These are phyloP conservation scores for Chloropicon primus DNA, from an alignment of 139 green algal species.

Conservation along the genomic window DNA sequence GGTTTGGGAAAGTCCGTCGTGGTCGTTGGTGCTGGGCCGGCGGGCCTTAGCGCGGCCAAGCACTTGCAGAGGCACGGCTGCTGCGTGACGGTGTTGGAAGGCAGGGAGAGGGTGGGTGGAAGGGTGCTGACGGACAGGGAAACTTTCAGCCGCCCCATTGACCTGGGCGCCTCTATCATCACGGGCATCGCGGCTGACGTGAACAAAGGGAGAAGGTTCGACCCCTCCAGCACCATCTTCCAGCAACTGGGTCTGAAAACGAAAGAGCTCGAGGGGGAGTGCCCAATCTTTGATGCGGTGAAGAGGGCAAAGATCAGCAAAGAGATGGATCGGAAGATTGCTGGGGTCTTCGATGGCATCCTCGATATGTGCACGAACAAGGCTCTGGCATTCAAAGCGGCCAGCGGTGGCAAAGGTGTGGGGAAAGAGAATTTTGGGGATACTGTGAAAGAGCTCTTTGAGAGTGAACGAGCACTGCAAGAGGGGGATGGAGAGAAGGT, in stretches of 20 bases:
- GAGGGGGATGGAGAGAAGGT: background rate
- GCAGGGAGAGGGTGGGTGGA: background rate
- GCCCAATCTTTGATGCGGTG: slow-evolving; percentile 50
- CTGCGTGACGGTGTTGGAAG: background rate
- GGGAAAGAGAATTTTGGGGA: slow-evolving; percentile 10
- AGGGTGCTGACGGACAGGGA: slow-evolving; percentile 10
- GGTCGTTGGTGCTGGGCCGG: slow-evolving; percentile 62
- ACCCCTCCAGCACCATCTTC: slow-evolving; percentile 12
- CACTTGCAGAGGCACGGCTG: slow-evolving; percentile 41
- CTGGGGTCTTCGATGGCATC: slow-evolving; percentile 43
- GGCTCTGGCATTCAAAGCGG: background rate
- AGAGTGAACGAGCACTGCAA: slow-evolving; percentile 1
- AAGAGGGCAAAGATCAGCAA: slow-evolving; percentile 22
- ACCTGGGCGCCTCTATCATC: slow-evolving; percentile 79
- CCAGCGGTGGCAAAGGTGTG: background rate
- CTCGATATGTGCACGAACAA: slow-evolving; percentile 33
- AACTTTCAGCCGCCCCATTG: slow-evolving; percentile 48
- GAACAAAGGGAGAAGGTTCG: background rate
- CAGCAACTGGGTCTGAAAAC: slow-evolving; percentile 4
- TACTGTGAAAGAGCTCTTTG: slow-evolving; percentile 15
- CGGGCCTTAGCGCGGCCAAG: slow-evolving; percentile 57
- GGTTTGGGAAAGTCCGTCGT: slow-evolving; percentile 8
- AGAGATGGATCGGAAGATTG: slow-evolving; percentile 26
- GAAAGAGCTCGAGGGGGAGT: background rate
- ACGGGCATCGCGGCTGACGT: slow-evolving; percentile 34